Percentiles rank a stretch among this genome's conserved stretches.
Conservation (phyloP, 1,139 yeast genomes). For the Geotrichum bryndzae region DNA sequence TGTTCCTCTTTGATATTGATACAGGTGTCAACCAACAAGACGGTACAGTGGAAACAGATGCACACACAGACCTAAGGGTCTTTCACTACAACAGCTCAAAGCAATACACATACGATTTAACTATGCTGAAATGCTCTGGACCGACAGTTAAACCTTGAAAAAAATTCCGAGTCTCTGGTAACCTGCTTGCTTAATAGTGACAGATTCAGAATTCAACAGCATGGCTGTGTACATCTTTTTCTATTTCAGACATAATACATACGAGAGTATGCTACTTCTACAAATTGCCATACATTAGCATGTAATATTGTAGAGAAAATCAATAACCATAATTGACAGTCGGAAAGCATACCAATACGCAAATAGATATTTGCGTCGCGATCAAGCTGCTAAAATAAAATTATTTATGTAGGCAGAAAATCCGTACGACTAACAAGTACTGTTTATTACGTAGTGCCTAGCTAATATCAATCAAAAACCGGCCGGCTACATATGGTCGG, state of each 20-base stretch:
- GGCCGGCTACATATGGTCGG: background rate
- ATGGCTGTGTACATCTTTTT: background rate
- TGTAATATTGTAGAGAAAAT: background rate
- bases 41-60: background rate
- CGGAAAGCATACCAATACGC: background rate
- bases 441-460: background rate
- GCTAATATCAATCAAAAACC: background rate
- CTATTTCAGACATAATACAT: background rate
- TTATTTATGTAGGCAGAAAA: background rate
- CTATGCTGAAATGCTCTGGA: background rate
- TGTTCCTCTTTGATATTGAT: background rate
- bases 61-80: background rate
- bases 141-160: background rate
- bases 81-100: background rate
- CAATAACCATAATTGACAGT: background rate
- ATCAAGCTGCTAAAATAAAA: background rate
- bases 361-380: background rate
- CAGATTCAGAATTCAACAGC: background rate
- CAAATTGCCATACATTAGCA: background rate
- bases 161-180: background rate
- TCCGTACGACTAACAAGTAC: background rate
- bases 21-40: background rate
- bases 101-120: background rate
- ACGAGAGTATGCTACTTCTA: background rate
- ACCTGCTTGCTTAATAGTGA: background rate